A percentile compares a stretch with the other conserved stretches of the same genome.
Evolutionary conservation across 371 early-diverging fungal genomes (phyloP).

Genomic region (Apophysomyces elegans): DNA sequence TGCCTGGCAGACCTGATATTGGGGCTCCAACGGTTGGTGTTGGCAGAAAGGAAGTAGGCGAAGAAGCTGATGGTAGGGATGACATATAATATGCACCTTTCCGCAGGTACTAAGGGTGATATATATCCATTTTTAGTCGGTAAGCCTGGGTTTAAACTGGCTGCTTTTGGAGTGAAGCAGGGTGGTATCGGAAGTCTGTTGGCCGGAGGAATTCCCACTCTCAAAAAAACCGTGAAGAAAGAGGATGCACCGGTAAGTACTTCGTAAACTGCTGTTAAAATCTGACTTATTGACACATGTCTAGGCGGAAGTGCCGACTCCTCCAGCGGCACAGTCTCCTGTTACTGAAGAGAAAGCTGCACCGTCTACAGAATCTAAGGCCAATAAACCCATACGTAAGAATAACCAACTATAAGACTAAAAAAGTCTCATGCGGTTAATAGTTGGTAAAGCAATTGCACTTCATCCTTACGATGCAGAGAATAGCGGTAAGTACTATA

Average conservation of each 20-base stretch:
- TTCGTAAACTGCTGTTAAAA: background rate
- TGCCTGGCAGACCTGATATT: conserved; percentile 52
- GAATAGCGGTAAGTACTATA: conserved; percentile 47
- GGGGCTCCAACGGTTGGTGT: conserved; percentile 29
- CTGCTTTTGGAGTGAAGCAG: conserved; percentile 82
- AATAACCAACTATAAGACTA: conserved; percentile 11
- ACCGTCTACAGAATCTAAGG: conserved; percentile 15
- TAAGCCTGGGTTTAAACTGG: conserved; percentile 51
- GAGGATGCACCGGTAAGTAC: conserved; percentile 16
- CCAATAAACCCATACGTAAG: conserved; percentile 22
- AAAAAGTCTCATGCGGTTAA: background rate
- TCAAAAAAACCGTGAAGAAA: conserved; percentile 39
- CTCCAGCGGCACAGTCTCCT: conserved; percentile 12
- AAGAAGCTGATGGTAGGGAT: conserved; percentile 25
- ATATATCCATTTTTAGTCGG: conserved; percentile 8
- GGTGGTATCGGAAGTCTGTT: conserved; percentile 82
- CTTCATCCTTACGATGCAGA: conserved; percentile 63
- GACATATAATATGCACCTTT: background rate
- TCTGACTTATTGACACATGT: background rate
- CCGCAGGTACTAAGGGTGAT: conserved; percentile 12
- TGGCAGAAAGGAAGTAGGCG: conserved; percentile 20
- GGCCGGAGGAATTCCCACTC: conserved; percentile 61
- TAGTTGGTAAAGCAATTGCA: conserved; percentile 55
- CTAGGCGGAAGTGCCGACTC: conserved; percentile 17
- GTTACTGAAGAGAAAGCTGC: conserved; percentile 8